phyloP scores from a whole-genome alignment of 768 basidiomycete genomes.

The Phylloporus scabripes region DNA sequence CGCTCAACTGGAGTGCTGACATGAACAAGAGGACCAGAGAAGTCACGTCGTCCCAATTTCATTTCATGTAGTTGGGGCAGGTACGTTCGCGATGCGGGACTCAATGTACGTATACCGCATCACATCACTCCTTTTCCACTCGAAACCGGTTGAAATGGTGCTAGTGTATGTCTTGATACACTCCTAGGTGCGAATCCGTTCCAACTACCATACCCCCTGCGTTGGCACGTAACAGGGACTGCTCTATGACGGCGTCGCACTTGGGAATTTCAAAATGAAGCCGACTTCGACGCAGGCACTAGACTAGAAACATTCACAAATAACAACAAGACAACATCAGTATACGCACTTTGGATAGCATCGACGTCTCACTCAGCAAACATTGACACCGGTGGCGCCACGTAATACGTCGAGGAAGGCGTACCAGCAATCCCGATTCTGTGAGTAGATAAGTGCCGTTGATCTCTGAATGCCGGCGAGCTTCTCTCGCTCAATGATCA shows the following conservation, averaged over 20 bases:
- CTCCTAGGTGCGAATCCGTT: conserved; percentile 1
- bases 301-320: background rate
- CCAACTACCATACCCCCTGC: background rate
- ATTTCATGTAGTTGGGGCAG: conserved; percentile 4
- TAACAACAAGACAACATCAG: background rate
- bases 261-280: background rate
- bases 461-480: background rate
- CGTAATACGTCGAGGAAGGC: background rate
- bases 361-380: background rate
- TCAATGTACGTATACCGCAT: conserved; percentile 7
- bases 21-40: conserved; percentile 4
- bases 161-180: background rate
- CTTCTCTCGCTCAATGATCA: background rate
- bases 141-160: conserved; percentile 11
- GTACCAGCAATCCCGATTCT: background rate
- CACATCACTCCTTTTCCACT: conserved; percentile 4
- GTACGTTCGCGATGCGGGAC: conserved; percentile 3
- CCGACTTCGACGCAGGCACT: background rate
- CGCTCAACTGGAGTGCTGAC: background rate
- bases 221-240: conserved; percentile 8
- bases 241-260: background rate
- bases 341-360: background rate
- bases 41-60: conserved; percentile 4
- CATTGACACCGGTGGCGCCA: background rate
- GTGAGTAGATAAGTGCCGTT: background rate